Base-by-base conservation (phyloP, 2,329 filamentous ascomycete species). In the Pseudogymnoascus verrucosus region DNA sequence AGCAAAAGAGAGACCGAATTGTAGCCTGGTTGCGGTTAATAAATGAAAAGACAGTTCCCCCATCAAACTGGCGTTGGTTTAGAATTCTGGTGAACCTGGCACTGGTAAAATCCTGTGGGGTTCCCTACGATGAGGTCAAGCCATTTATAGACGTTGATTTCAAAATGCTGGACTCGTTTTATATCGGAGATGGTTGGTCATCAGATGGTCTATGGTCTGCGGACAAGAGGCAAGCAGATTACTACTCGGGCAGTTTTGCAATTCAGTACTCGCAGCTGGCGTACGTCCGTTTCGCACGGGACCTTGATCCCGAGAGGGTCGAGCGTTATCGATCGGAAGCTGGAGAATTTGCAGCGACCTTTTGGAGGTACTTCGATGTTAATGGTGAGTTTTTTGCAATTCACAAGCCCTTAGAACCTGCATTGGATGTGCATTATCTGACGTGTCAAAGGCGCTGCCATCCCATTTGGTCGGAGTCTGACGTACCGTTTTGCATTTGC, bases 231-330 rank as follows among this genome's bases (percentile, higher is more conserved):
- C 80, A 82, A 54, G 79, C 76, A 0, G 80, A 82, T 61, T 82
- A 82, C 67, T 83, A 83, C 63, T 82, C 80, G 0, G 80, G 80
- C 0, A 82, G 80, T 54, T 83, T 83, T 63, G 80, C 80, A 0
- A 80, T 83, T 7, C 80, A 82, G 63, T 82, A 82, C 36, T 77
- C 75, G 1, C 80, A 82, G 64, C 69, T 82, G 2, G 69, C 82
- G 0, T 83, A 79, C 64, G 72, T 75, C 0, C 77, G 75, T 6
- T 78, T 79, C 64, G 78, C 78, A 0, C 64, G 67, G 0, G 76
- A 80, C 14, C 44, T 79, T 2, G 79, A 82, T 60, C 70, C 73
- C 0, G 65, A 70, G 31, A 70, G 80, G 19, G 74, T 74, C 3
- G 71, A 71, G 10, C 66, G 64, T 7, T 82, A 78, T 67, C 71